These are phyloP conservation scores for Straminergon stramineum DNA, from an alignment of 225 moss, liverwort and hornwort species.

Conservation along the genomic window DNA sequence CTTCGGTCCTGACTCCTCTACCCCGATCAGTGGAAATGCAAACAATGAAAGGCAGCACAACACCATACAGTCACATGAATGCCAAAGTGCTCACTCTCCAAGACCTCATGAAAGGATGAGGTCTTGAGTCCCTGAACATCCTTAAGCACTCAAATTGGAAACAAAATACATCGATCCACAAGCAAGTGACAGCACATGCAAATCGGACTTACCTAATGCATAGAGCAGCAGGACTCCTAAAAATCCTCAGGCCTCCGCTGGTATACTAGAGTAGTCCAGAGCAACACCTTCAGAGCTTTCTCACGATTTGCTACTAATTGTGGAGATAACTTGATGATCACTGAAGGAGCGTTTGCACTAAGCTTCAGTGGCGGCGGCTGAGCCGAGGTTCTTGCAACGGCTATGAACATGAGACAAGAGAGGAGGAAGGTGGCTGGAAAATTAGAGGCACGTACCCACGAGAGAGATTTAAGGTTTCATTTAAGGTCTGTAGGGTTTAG, in stretches of 20 bases:
- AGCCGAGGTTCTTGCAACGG: not conserved
- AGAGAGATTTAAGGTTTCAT: not conserved
- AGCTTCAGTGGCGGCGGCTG: not conserved
- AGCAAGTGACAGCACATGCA: not conserved
- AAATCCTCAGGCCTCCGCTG: not conserved
- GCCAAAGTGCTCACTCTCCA: not conserved
- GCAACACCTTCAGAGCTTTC: not conserved
- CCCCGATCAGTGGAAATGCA: not conserved
- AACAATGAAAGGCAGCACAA: not conserved
- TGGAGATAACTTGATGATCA: not conserved
- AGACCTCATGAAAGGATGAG: not conserved
- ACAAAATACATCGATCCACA: not conserved
- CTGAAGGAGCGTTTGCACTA: not conserved
- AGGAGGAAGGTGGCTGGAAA: not conserved
- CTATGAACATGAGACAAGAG: not conserved
- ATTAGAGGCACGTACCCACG: no score
- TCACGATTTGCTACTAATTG: not conserved
- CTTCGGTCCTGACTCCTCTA: not conserved
- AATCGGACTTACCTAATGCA: not conserved
- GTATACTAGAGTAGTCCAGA: no score
- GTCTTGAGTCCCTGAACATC: not conserved
- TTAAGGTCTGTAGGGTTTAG: not conserved
- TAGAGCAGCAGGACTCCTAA: not conserved
- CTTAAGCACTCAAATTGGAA: not conserved
- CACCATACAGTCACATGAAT: not conserved